Base-by-base conservation (phyloP, 2,329 filamentous ascomycete species). In the Fusarium sp. region DNA sequence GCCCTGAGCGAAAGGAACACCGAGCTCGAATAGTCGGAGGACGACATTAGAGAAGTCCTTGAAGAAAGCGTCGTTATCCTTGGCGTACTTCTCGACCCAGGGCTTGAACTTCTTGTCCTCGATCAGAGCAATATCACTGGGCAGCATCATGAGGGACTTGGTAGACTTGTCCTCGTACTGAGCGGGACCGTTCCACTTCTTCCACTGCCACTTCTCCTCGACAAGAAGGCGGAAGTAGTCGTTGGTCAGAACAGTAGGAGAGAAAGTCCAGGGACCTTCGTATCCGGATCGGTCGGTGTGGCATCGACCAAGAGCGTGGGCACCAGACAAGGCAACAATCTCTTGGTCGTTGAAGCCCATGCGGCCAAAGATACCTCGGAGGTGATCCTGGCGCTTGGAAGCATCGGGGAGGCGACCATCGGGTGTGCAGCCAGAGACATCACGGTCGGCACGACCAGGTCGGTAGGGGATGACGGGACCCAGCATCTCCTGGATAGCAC, bases 331-430 rank as follows among this genome's bases (percentile, higher is more conserved):
- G 30, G 95, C 96, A 47, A 98, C 95, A 78, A 98, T 98, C 83
- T 98, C 94, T 77, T 92, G 92, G 83, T 99, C 95, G 81, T 96
- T 92, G 87, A 98, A 98, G 73, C 95, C 95, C 95, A 98, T 98
- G 79, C 95, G 93, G 81, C 90, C 89, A 83, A 98, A 99, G 85
- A 98, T 95, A 83, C 89, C 88, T 77, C 96, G 92, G 75, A 98
- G 88, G 83, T 98, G 95, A 78, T 90, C 88, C 67, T 90, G 85
- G 66, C 88, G 91, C 87, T 98, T 89, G 75, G 89, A 81, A 54
- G 87, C 95, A 79, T 99, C 94, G 69, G 94, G 87, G 30, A 89
- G 86, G 81, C 95, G 94, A 72, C 96, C 96, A 78, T 98, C 94
- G 53, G 96, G 96, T 28, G 96, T 97, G 88, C 94, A 98, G 80